These are phyloP conservation scores for Wilcoxina mikolae DNA, from an alignment of 495 filamentous ascomycete genomes.

Conservation along the genomic window DNA sequence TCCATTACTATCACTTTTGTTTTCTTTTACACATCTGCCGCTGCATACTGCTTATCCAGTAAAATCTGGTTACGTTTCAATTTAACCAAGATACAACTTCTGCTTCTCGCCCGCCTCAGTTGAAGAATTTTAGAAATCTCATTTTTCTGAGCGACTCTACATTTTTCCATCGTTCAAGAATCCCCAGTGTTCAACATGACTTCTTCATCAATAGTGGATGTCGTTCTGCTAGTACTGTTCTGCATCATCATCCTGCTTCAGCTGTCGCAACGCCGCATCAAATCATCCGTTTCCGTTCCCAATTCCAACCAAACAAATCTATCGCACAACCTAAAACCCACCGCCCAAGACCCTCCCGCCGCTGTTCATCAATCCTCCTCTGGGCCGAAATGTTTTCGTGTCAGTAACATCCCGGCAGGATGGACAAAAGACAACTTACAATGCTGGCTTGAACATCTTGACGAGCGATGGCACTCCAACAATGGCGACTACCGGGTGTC, in stretches of 20 bases:
- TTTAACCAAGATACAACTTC: no score
- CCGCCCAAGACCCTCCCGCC: not conserved
- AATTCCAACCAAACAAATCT: not conserved
- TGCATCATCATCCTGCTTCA: not conserved
- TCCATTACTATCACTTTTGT: no score
- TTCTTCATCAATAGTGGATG: not conserved
- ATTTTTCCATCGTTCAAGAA: no score
- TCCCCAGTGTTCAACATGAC: no score
- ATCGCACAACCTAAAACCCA: not conserved
- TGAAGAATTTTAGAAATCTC: no score
- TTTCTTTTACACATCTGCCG: no score
- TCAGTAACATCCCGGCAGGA: slow-evolving; percentile 1
- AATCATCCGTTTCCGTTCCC: not conserved
- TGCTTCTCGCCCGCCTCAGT: no score
- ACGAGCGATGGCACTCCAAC: not conserved
- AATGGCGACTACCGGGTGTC: not conserved
- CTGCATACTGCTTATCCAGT: no score
- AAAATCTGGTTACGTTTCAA: no score
- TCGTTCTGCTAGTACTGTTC: not conserved
- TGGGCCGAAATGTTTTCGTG: slow-evolving; percentile 1
- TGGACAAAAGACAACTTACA: not conserved
- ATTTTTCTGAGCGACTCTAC: no score
- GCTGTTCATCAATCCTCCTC: not conserved
- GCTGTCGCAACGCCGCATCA: not conserved
- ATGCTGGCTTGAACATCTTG: not conserved